A percentile compares a stretch with the other conserved stretches of the same genome.
phyloP scores from a whole-genome alignment of 2,329 filamentous ascomycete genomes.

The Graphiopsis chlorocephala region DNA sequence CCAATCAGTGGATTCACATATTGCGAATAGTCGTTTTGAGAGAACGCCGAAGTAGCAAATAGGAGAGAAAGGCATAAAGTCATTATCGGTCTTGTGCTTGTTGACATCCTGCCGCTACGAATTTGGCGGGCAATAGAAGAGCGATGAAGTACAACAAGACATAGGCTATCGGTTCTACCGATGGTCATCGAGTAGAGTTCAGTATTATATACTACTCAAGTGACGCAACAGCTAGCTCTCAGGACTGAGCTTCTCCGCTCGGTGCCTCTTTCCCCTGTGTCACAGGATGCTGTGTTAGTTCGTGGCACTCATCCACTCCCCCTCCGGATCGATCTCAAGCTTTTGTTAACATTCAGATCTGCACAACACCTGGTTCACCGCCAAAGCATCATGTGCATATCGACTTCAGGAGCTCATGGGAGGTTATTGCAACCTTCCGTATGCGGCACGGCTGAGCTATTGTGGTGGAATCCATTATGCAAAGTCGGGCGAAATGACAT shows the following conservation, averaged over 20 bases:
- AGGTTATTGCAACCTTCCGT: not conserved
- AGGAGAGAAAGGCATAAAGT: not conserved
- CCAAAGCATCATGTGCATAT: not conserved
- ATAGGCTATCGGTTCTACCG: not conserved
- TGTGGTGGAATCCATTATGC: not conserved
- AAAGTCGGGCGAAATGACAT: not conserved
- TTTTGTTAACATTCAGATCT: not conserved
- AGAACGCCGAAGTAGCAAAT: not conserved
- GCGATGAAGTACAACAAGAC: not conserved
- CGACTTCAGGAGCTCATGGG: not conserved
- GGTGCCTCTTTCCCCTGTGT: not conserved
- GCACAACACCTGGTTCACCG: not conserved
- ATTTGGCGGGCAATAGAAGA: not conserved
- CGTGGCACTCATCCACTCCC: not conserved
- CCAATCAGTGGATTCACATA: constrained; percentile 54
- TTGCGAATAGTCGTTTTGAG: constrained; percentile 37
- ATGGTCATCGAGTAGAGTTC: not conserved
- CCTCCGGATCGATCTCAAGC: not conserved
- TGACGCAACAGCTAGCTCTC: not conserved
- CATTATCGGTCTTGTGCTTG: not conserved
- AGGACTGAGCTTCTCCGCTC: not conserved
- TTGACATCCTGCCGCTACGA: not conserved
- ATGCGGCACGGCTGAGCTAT: not conserved
- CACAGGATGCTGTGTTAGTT: not conserved
- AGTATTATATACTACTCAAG: not conserved